Base-by-base conservation (phyloP, 2,329 filamentous ascomycete genomes). In the Colletotrichum costaricense region DNA sequence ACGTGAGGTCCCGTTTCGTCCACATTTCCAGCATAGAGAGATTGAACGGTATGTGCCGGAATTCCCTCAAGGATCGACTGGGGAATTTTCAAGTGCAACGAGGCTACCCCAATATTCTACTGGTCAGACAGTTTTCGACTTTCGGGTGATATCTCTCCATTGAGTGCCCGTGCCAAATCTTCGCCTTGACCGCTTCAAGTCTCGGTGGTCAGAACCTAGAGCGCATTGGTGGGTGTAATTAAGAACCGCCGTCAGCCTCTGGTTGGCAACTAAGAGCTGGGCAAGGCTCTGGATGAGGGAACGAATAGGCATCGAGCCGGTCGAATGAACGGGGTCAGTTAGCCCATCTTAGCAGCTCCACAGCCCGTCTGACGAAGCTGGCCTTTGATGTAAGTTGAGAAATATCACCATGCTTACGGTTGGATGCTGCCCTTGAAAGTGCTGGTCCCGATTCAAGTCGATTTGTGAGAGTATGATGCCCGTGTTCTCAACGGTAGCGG, bases 131-230 rank as follows among this genome's bases (percentile, higher is more conserved):
- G 28, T 9, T 16, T 22, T 22, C 46, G 57, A 46, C 63, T 63
- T 35, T 56, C 56, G 33, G 64, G 58, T 49, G 65, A 54, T 59
- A 38, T 38, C 59, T 62, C 59, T 49, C 30, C 33, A n/a, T 5
- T 14, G 19, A 69, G 54, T 57, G 55, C 30, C 67, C 70, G 66
- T 69, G 66, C 22, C 66, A 55, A 72, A 70, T 59, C 55, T 26
- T 74, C 68, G 72, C 72, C 72, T 62, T 67, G 72, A 72, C 72
- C 72, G 72, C 72, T 67, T 58, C 63, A 67, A 30, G 63, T 72
- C 62, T 72, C 59, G 58, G 62, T 74, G 38, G 63, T 54, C 57
- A 42, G 70, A 74, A 68, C 72, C 56, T 72, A 58, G 58, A 58
- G n/a, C 58, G 57, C 33, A 60, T 54, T 46, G 63, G 57, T 72